Conservation (phyloP, 2,329 filamentous ascomycete species). For the Penicillium thymicola region DNA sequence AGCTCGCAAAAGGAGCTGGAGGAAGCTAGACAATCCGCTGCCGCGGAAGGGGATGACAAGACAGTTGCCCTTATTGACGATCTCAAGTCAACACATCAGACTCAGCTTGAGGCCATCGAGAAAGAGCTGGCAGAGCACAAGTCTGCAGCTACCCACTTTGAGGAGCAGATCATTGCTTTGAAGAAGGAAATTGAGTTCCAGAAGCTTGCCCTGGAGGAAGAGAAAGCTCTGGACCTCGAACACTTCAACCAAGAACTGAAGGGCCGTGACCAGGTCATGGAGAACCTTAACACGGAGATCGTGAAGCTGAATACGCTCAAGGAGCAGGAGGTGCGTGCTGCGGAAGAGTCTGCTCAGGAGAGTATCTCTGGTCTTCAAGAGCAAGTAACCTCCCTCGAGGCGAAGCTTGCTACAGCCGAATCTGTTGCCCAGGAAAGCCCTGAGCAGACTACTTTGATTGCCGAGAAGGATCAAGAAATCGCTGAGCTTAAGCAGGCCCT, state of each 20-base stretch:
- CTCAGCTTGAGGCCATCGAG: constrained; percentile 35
- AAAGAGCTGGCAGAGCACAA: constrained; percentile 36
- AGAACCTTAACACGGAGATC: constrained; percentile 40
- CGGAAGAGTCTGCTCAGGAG: constrained; percentile 32
- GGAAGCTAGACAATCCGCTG: constrained; percentile 36
- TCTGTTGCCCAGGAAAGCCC: constrained; percentile 25
- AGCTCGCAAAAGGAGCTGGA: constrained; percentile 39
- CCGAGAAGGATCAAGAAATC: constrained; percentile 38
- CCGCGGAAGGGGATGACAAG: constrained; percentile 36
- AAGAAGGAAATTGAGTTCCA: constrained; percentile 34
- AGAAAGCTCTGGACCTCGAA: constrained; percentile 33
- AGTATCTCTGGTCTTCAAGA: constrained; percentile 31
- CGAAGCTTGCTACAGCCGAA: constrained; percentile 34
- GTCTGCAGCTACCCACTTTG: constrained; percentile 27
- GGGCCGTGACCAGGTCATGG: constrained; percentile 37
- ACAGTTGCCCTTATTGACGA: constrained; percentile 36
- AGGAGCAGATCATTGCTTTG: constrained; percentile 29
- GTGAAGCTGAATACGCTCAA: constrained; percentile 35
- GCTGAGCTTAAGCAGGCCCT: constrained; percentile 32
- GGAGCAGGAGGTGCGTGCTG: constrained; percentile 34
- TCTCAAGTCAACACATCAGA: constrained; percentile 36
- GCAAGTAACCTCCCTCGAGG: constrained; percentile 36
- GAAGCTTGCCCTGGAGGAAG: constrained; percentile 28
- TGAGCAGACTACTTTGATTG: constrained; percentile 27
- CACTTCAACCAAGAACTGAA: constrained; percentile 34